Percentiles rank a stretch among this genome's conserved stretches.
Evolutionary conservation across 2,329 filamentous ascomycete species (phyloP).

Genomic region (Alternaria conjuncta): DNA sequence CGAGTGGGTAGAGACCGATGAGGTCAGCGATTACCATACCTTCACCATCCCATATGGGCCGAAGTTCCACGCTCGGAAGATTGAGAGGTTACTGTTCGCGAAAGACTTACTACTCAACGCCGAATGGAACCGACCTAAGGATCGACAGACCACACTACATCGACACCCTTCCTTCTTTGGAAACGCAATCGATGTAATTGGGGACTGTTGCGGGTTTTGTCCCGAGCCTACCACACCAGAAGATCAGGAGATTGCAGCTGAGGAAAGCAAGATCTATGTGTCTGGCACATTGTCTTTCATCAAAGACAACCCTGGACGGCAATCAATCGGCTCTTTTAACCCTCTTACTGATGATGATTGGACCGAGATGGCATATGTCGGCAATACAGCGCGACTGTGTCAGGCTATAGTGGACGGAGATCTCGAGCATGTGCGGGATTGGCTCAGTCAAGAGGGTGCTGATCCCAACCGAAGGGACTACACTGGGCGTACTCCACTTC

Average conservation of each 20-base stretch:
- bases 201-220: conserved; percentile 83
- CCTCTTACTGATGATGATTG: conserved; percentile 82
- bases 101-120: conserved; percentile 81
- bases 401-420: conserved; percentile 81
- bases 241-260: conserved; percentile 72
- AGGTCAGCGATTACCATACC: conserved; percentile 77
- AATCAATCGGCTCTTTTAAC: conserved; percentile 76
- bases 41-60: conserved; percentile 71
- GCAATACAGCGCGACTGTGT: conserved; percentile 77
- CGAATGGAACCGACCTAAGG: conserved; percentile 81
- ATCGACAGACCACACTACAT: conserved; percentile 78
- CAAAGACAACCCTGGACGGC: conserved; percentile 81
- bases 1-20: conserved; percentile 80
- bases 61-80: conserved; percentile 65
- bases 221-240: conserved; percentile 72
- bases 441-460: conserved; percentile 69
- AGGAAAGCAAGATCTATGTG: conserved; percentile 78
- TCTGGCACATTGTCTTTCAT: conserved; percentile 76
- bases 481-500: conserved; percentile 74
- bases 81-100: conserved; percentile 82
- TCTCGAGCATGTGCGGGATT: conserved; percentile 72
- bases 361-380: conserved; percentile 90
- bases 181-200: conserved; percentile 70
- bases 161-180: conserved; percentile 88
- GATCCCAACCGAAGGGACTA: conserved; percentile 71